Evolutionary conservation across 2,329 filamentous ascomycete genomes (phyloP).

Genomic region (Alternaria hordeiaustralica): DNA sequence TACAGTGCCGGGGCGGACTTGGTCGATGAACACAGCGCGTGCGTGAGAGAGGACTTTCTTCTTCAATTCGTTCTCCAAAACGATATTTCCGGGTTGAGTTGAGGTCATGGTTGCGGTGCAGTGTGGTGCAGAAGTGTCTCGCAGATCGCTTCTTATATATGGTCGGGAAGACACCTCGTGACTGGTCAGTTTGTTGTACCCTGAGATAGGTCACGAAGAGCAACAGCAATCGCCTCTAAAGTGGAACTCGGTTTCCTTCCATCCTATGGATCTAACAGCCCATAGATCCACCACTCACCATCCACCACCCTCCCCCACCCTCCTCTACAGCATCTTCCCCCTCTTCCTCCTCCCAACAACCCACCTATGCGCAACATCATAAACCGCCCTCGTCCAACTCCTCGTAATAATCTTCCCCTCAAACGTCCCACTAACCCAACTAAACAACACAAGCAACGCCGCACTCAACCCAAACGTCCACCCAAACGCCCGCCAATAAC

Average conservation of each 20-base stretch:
- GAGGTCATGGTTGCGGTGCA: not conserved
- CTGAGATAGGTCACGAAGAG: not conserved
- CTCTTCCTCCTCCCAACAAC: conserved; percentile 28
- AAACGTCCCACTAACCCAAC: conserved; percentile 63
- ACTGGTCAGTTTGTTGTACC: too few species aligned
- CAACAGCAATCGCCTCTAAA: not conserved
- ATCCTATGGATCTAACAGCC: too few species aligned
- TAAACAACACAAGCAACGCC: conserved; percentile 64
- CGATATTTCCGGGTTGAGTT: too few species aligned
- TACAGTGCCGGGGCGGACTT: too few species aligned
- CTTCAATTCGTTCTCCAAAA: not conserved
- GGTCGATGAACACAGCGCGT: too few species aligned
- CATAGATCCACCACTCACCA: not conserved
- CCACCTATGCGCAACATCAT: conserved; percentile 37
- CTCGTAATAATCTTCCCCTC: conserved; percentile 61
- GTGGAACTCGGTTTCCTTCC: too few species aligned
- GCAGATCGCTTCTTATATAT: too few species aligned
- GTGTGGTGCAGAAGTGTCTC: not conserved
- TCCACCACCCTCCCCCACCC: not conserved
- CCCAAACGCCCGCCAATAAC: conserved; percentile 73
- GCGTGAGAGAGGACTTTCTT: too few species aligned
- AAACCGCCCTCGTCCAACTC: conserved; percentile 46
- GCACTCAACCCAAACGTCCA: conserved; percentile 68
- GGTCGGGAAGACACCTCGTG: too few species aligned
- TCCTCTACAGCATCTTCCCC: conserved; percentile 16